Base-by-base conservation (phyloP, 140 eudicot species). In the Flaveria floridana region DNA sequence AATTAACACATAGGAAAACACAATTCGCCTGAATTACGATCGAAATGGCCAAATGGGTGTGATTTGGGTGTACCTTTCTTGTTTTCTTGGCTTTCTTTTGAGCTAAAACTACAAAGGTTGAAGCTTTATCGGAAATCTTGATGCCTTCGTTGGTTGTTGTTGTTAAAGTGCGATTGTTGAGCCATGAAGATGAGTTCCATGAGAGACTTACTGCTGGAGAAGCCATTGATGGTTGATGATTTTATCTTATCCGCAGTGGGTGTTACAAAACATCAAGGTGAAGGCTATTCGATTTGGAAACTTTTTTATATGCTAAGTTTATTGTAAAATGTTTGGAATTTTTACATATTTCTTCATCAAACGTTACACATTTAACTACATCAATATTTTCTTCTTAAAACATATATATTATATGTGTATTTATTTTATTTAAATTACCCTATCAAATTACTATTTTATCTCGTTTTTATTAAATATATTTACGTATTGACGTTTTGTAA, bases 41-140 rank as follows among this genome's bases (percentile, higher is more conserved):
- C 41, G 15, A 82, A 71, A 82, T 72, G 70, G 34, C 28, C 3
- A 82, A 71, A 82, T 82, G 74, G 46, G 76, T 55, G 44, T 72
- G 65, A 76, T 42, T 58, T 39, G 41, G 37, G 13, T 19, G 41
- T 73, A 89, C 98, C 96, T 86, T 90, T 79, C 97, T 80, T 4
- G 81, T 52, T 80, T 93, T 93, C 84, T 79, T 88, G 73, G 85
- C 93, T 77, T 90, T 93, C 81, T 90, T 93, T 73, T 90, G 96
- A 74, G 94, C 96, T 6, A 88, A 72, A 53, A 93, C 44, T 0
- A 58, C 65, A 2, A 80, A 83, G 47, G 44, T 12, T 73, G 91
- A 79, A 65, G 78, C 8, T 79, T 47, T 83, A 6, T 79, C 72
- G 3, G 80, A 50, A 28, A 79, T 64, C 67, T 30, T 81, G 46